Conservation (phyloP, 1,139 yeast species). For the Candida tropicalis region DNA sequence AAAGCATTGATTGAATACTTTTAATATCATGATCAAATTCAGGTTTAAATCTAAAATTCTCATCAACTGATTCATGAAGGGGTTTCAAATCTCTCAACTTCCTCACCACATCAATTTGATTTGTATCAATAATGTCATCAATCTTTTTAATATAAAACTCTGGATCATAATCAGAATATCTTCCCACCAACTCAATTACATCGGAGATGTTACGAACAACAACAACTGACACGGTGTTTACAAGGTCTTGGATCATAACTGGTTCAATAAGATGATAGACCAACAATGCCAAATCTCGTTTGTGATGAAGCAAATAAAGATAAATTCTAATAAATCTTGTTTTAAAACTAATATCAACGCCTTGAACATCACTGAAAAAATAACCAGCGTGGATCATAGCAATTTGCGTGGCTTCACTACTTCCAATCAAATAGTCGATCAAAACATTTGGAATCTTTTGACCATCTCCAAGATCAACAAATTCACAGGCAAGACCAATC, state of each 20-base stretch:
- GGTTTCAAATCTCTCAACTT: constrained; percentile 20
- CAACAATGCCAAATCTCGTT: constrained; percentile 41
- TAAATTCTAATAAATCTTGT: constrained; percentile 56
- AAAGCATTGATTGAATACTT: constrained; percentile 37
- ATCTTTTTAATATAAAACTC: constrained; percentile 20
- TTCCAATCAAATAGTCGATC: constrained; percentile 50
- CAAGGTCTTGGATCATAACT: constrained; percentile 40
- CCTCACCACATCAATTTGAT: constrained; percentile 17
- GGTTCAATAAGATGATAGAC: constrained; percentile 48
- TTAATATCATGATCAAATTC: constrained; percentile 23
- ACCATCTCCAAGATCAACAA: constrained; percentile 33
- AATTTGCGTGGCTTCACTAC: constrained; percentile 44
- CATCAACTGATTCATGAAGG: constrained; percentile 18
- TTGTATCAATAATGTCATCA: constrained; percentile 20
- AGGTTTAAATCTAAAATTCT: constrained; percentile 18
- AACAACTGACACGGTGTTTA: constrained; percentile 32
- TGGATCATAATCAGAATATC: constrained; percentile 22
- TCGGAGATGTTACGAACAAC: constrained; percentile 32
- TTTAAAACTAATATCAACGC: constrained; percentile 47
- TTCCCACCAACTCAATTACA: constrained; percentile 28
- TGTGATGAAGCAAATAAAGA: constrained; percentile 40
- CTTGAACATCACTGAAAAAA: constrained; percentile 48
- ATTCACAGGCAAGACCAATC: constrained; percentile 40
- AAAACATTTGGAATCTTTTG: constrained; percentile 50
- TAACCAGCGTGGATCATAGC: constrained; percentile 54